Evolutionary conservation across 306 rosid species (phyloP), one percentile per base, ranked within the genome.

Genomic region (Corylus avellana): DNA sequence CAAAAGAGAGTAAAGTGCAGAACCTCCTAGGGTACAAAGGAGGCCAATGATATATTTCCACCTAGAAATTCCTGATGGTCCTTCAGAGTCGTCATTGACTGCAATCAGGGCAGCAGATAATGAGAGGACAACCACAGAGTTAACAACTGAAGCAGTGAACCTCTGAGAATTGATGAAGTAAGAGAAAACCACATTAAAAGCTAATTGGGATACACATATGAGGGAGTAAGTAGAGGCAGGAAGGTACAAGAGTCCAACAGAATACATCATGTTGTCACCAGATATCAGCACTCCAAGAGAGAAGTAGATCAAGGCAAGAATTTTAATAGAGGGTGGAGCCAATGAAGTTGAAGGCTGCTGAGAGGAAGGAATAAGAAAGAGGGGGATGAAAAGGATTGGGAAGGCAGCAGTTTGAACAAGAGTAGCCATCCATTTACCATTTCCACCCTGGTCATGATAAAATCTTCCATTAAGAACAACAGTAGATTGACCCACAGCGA

Each of bases 391-490:
- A 27, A 94, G 90, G 49, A 91, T 4, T 10, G 98, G 98, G 80
- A 94, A 94, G 61, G 90, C 97, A 66, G 82, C 85, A 57, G 98
- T 94, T 84, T 94, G 97, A 77, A 94, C 97, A 78, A 92, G 76
- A 66, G 98, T 92, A 72, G 98, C 93, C 90, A 92, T 82, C 98
- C 98, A 94, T 77, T 85, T 94, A 80, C 98, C 92, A 25, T 86
- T 90, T 70, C 98, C 98, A 59, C 97, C 98, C 66, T 90, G 88
- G 74, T 86, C 93, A 81, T 92, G 92, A 44, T 94, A 94, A 81
- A 92, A 90, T 79, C 98, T 86, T 47, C 97, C 98, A 1, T 92
- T 93, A 44, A 94, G 72, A 84, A 94, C 92, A 8, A 97, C 97
- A 72, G 82, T 90, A 29, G 95, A 82, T 80, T 94, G 97, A 44